Base-by-base conservation (phyloP, 768 basidiomycete species). In the Pulveroboletus sp. region DNA sequence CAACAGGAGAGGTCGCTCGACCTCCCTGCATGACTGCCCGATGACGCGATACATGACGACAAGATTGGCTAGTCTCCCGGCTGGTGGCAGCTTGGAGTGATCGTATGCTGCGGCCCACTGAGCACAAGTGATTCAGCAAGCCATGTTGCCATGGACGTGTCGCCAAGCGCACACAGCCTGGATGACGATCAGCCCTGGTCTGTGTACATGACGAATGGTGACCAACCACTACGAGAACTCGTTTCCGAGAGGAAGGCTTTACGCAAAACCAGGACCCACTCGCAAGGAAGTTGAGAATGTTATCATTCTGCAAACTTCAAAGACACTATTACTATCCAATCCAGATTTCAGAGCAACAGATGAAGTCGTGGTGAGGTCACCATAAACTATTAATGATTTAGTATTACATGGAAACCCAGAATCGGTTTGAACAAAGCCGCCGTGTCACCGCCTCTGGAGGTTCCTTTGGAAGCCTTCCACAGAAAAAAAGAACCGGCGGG, bases 381-480 rank as follows among this genome's bases (percentile, higher is more conserved):
- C 32, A 27, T 19, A 34, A 20, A 40, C 49, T 24, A 19, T 45
- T 45, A 19, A 25, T 29, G 24, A 56, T 14, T 35, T 35, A 19
- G 34, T 16, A 21, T 25, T 40, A 24, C 27, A 24, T 27, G 37
- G 45, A 36, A 31, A 47, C 38, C 40, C 38, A 29, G 27, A 29
- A 29, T 29, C 2, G 17, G 27, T 4, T 42, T 2, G 38, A 19
- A 40, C 19, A 2, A 42, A 13, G 42, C 49, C 56, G 45, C 45
- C 16, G 36, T 55, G 51, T 25, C 41, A 25, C 55, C 41, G 37
- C 25, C 27, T 12, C 39, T 37, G 53, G 49, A 56, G 10, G 43
- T 61, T 64, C 60, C 17, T 55, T 61, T 45, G 51, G 63, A 65
- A 63, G 37, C 36, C 19, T 55, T 64, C 59, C 36, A 47, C 34